Evolutionary conservation across 352 stramenopile genomes (phyloP).

Genomic region (Sclerospora graminicola): DNA sequence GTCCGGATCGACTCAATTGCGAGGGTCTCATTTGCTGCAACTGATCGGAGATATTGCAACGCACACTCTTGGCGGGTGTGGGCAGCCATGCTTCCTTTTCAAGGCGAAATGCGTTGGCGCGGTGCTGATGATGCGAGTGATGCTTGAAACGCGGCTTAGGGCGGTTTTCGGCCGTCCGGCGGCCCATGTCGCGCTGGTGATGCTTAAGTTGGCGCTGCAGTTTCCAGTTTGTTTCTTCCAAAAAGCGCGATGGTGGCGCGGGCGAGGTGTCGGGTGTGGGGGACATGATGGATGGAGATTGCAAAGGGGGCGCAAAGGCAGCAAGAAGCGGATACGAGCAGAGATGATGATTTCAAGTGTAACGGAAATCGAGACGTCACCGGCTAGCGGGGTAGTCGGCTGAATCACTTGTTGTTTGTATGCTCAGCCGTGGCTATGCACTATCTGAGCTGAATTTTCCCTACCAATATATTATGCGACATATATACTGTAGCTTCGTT

Average conservation of each 20-base stretch:
- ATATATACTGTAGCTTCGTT: too few species aligned
- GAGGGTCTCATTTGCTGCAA: conserved; percentile 12
- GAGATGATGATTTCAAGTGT: conserved; percentile 13
- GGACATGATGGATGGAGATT: conserved; percentile 12
- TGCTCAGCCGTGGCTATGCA: conserved; percentile 1
- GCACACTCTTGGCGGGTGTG: conserved; percentile 11
- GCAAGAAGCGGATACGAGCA: background rate
- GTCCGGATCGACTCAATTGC: conserved; percentile 36
- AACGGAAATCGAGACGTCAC: conserved; percentile 5
- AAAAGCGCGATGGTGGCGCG: conserved; percentile 6
- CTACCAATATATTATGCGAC: too few species aligned
- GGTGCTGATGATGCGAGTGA: conserved; percentile 25
- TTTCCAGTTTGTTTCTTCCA: conserved; percentile 41
- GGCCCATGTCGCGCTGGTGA: conserved; percentile 42
- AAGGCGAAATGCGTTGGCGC: conserved; percentile 21
- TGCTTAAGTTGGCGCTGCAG: conserved; percentile 62
- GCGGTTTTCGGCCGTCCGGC: conserved; percentile 17
- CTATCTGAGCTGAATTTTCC: too few species aligned
- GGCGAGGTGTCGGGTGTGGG: conserved; percentile 12
- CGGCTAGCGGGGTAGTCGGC: conserved; percentile 2
- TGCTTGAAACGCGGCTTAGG: conserved; percentile 29
- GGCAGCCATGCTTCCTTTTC: conserved; percentile 32
- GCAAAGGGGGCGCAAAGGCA: background rate
- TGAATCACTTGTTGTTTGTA: conserved; percentile 8
- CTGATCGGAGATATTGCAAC: conserved; percentile 28